phyloP scores from a whole-genome alignment of 495 filamentous ascomycete genomes.

The Cairneyella variabilis region DNA sequence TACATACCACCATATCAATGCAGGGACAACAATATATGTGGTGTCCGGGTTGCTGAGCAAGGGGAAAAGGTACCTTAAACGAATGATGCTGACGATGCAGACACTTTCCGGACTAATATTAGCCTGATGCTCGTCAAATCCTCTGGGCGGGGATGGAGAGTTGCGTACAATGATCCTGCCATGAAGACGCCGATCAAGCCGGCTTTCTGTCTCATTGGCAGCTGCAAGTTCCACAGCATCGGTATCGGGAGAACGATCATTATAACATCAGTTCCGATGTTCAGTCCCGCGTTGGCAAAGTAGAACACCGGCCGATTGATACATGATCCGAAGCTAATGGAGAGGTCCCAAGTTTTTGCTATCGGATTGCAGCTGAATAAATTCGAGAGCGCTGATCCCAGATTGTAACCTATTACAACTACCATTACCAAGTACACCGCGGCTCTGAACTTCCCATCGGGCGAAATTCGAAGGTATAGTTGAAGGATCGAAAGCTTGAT shows the following conservation, averaged over 20 bases:
- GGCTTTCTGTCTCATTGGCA: slow-evolving; percentile 1
- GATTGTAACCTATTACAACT: background rate
- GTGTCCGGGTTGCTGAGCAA: too few relatives aligned
- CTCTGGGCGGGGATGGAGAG: background rate
- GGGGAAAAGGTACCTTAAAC: background rate
- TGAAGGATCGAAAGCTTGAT: slow-evolving; percentile 47
- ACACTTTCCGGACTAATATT: too few relatives aligned
- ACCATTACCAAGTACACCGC: background rate
- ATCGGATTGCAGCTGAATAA: background rate
- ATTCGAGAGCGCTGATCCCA: background rate
- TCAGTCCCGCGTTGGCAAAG: slow-evolving; percentile 1
- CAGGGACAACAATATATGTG: too few relatives aligned
- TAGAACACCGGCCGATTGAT: background rate
- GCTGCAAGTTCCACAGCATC: background rate
- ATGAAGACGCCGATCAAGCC: background rate
- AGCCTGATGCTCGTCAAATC: too few relatives aligned
- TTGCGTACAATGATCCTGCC: background rate
- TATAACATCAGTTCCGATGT: slow-evolving; percentile 3
- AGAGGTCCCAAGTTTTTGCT: background rate
- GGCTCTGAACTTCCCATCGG: slow-evolving; percentile 8
- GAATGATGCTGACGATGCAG: slow-evolving; percentile 7
- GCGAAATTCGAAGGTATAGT: slow-evolving; percentile 50
- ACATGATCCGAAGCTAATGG: background rate
- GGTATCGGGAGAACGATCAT: background rate
- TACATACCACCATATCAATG: too few relatives aligned